Percentiles rank a stretch among this genome's conserved stretches.
These are phyloP conservation scores for Monosporascus cannonballus DNA, from an alignment of 2,329 filamentous ascomycete species.

Conservation along the genomic window DNA sequence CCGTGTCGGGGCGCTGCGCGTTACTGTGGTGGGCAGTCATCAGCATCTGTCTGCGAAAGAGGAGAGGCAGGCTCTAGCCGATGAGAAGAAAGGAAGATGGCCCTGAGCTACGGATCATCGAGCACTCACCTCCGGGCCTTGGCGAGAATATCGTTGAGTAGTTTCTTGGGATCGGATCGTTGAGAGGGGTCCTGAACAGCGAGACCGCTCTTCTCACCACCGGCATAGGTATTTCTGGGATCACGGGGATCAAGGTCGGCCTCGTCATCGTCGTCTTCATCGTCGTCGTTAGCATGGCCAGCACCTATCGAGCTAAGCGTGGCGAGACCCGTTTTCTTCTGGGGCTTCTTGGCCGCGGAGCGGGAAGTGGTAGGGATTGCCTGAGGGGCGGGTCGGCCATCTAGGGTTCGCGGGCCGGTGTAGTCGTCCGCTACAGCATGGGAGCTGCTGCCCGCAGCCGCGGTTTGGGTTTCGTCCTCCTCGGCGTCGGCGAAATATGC, in stretches of 20 bases:
- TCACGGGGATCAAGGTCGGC: conserved; percentile 52
- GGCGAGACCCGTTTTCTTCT: conserved; percentile 55
- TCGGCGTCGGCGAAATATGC: conserved; percentile 57
- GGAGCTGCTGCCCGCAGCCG: conserved; percentile 25
- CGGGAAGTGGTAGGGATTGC: conserved; percentile 28
- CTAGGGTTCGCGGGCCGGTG: conserved; percentile 56
- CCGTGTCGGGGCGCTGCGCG: conserved; percentile 47
- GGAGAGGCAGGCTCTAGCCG: neutral
- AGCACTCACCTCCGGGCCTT: conserved; percentile 53
- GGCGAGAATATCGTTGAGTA: conserved; percentile 58
- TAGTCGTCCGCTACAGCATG: conserved; percentile 33
- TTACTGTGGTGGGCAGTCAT: conserved; percentile 39
- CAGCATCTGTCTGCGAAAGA: neutral
- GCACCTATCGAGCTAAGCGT: conserved; percentile 51
- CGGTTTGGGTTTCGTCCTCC: conserved; percentile 37
- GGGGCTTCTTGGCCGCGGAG: conserved; percentile 33
- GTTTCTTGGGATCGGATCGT: conserved; percentile 43
- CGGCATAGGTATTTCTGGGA: conserved; percentile 68
- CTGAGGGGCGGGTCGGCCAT: conserved; percentile 52
- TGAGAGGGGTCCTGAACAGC: conserved; percentile 58
- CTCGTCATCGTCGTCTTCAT: conserved; percentile 51
- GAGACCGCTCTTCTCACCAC: conserved; percentile 75
- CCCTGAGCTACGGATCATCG: neutral
- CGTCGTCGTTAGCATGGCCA: conserved; percentile 46
- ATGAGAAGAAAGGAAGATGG: neutral